Base-by-base conservation (phyloP, 2,329 filamentous ascomycete genomes). In the Fusarium xylarioides region DNA sequence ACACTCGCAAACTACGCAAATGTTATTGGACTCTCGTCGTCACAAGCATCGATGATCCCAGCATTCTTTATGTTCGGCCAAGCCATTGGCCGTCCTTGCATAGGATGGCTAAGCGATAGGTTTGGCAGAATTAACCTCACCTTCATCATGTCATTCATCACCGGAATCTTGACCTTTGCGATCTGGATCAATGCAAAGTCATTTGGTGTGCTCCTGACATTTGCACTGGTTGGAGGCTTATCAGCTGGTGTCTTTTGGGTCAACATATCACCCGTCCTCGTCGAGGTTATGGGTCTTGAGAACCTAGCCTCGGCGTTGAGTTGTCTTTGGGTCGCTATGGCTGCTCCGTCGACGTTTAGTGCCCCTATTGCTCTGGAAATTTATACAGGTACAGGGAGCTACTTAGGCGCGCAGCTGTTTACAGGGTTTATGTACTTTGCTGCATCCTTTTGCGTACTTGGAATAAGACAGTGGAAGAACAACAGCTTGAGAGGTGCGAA, bases 51-150 rank as follows among this genome's bases (percentile, higher is more conserved):
- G 19, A 83, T 90, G 43, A 84, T 91, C n/a, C 87, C 87, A 8
- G 91, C 91, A 0, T 75, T 92, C 15, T 81, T 92, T 57, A 92
- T 91, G 71, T 80, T 92, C 2, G 90, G 91, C 0, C 88, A 91
- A 73, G 37, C 53, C 14, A 55, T 56, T 0, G 38, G 53, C 1
- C 16, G 37, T 4, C 53, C 38, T 9, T 56, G 28, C 21, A 56
- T 44, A 1, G 38, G 38, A 2, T 56, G 53, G 38, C 15, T 44
- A 3, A 55, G 53, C 11, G 91, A 92, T 75, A 82, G 81, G 1
- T 83, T 89, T 37, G 90, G 91, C 4, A 83, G 90, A 4, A 85
- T 93, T 72, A 92, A 92, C 70, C 89, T 91, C 80, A 89, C 90
- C 2, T 82, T 82, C 3, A 76, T 85, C 14, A 86, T 88, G 80